Percentiles rank a stretch among this genome's conserved stretches.
phyloP scores from a whole-genome alignment of 345 rosid species.

The Balakata baccata region DNA sequence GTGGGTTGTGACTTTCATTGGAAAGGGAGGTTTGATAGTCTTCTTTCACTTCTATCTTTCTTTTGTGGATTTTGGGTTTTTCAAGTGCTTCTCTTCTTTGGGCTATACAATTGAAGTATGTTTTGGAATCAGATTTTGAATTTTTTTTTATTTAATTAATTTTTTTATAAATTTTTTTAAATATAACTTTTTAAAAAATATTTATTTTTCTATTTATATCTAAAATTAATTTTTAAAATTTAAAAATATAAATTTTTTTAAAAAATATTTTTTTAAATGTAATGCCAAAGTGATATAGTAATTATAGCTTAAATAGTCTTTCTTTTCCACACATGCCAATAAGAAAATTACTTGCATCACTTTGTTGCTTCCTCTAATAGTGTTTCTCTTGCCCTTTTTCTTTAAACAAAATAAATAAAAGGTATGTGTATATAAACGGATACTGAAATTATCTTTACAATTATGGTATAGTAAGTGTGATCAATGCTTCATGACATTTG shows the following conservation, averaged over 20 bases:
- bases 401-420: not conserved
- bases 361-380: not conserved
- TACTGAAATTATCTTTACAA: not conserved
- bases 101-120: too few relatives aligned
- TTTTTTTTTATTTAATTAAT: too few relatives aligned
- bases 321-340: slow-evolving; percentile 5
- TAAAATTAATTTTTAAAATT: too few relatives aligned
- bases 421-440: not conserved
- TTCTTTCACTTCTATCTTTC: slow-evolving; percentile 16
- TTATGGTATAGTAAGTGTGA: not conserved
- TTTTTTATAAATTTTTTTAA: too few relatives aligned
- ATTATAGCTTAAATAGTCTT: not conserved
- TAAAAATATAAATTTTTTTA: too few relatives aligned
- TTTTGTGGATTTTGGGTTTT: slow-evolving; percentile 22
- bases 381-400: not conserved
- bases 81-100: not conserved
- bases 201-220: too few relatives aligned
- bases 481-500: too few relatives aligned
- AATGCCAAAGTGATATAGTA: too few relatives aligned
- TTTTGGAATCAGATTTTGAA: too few relatives aligned
- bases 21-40: slow-evolving; percentile 34
- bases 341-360: not conserved
- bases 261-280: too few relatives aligned
- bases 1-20: slow-evolving; percentile 38
- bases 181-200: too few relatives aligned